These are phyloP conservation scores for Dipteronia dyeriana DNA, from an alignment of 345 rosid genomes.

Conservation along the genomic window DNA sequence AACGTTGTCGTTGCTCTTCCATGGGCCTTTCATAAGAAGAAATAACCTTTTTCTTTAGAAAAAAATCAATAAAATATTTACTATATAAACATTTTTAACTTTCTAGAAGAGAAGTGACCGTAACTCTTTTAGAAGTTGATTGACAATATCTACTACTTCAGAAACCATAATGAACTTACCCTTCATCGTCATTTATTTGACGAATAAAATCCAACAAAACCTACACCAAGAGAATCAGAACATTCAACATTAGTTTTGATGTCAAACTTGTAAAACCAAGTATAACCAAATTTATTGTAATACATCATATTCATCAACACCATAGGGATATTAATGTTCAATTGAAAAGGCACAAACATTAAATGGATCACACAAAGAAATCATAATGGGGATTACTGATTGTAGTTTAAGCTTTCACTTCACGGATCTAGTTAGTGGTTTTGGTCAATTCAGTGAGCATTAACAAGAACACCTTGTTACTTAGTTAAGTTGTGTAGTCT, in stretches of 20 bases:
- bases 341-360: neutral
- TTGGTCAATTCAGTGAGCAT: neutral
- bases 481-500: neutral
- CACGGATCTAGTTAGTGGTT: neutral
- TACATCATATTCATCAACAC: neutral
- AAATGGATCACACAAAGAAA: slow-evolving; percentile 11
- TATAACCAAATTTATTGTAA: neutral
- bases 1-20: slow-evolving; percentile 98
- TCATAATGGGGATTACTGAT: neutral
- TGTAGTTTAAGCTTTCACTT: slow-evolving; percentile 10
- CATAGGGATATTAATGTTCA: neutral
- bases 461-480: neutral
- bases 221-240: slow-evolving; percentile 42
- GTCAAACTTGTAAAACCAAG: slow-evolving; percentile 19
- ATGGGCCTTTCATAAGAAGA: slow-evolving; percentile 67
- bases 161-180: slow-evolving; percentile 52
- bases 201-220: slow-evolving; percentile 92
- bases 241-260: slow-evolving; percentile 1
- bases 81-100: slow-evolving; percentile 8
- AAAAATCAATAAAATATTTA: neutral
- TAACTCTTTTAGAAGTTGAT: neutral
- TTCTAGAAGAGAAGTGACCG: slow-evolving; percentile 9
- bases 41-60: slow-evolving; percentile 14
- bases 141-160: slow-evolving; percentile 2
- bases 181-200: slow-evolving; percentile 93